Conservation (phyloP, 176 grass and related monocot species). For the Coix lacrymajobi region DNA sequence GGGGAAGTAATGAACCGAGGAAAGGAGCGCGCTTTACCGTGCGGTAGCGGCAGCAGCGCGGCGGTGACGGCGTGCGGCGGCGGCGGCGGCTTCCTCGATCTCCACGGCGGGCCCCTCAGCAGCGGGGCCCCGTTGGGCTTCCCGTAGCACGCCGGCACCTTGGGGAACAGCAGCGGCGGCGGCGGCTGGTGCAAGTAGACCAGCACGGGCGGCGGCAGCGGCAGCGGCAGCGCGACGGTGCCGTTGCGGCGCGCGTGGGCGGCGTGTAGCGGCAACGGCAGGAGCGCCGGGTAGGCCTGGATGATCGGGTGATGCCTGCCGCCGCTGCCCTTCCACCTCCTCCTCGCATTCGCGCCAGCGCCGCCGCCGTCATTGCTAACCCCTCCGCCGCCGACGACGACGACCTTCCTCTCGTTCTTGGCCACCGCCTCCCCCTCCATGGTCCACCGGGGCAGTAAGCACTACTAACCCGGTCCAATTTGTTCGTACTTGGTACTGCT, state of each 20-base stretch:
- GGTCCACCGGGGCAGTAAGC: too few species aligned
- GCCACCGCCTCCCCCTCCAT: constrained; percentile 31
- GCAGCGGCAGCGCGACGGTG: constrained; percentile 34
- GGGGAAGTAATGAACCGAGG: not conserved
- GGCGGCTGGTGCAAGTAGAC: constrained; percentile 34
- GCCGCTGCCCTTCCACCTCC: constrained; percentile 4
- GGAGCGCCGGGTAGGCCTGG: constrained; percentile 72
- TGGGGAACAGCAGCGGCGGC: constrained; percentile 41
- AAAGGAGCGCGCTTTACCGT: constrained; percentile 36
- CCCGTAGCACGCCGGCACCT: constrained; percentile 27
- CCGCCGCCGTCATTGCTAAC: constrained; percentile 13
- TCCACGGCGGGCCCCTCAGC: constrained; percentile 31
- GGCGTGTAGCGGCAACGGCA: constrained; percentile 60
- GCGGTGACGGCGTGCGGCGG: constrained; percentile 43
- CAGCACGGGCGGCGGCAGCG: constrained; percentile 59
- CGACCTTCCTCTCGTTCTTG: constrained; percentile 32
- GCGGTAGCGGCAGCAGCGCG: constrained; percentile 44
- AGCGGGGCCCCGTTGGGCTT: constrained; percentile 31
- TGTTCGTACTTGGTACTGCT: not conserved
- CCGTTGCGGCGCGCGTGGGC: not conserved
- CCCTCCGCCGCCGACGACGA: not conserved
- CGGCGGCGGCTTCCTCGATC: constrained; percentile 28
- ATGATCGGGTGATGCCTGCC: constrained; percentile 41
- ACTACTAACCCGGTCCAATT: too few species aligned
- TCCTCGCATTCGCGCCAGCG: constrained; percentile 9